Evolutionary conservation across 2,329 filamentous ascomycete species (phyloP).

Genomic region (Ophiostoma perfectum): DNA sequence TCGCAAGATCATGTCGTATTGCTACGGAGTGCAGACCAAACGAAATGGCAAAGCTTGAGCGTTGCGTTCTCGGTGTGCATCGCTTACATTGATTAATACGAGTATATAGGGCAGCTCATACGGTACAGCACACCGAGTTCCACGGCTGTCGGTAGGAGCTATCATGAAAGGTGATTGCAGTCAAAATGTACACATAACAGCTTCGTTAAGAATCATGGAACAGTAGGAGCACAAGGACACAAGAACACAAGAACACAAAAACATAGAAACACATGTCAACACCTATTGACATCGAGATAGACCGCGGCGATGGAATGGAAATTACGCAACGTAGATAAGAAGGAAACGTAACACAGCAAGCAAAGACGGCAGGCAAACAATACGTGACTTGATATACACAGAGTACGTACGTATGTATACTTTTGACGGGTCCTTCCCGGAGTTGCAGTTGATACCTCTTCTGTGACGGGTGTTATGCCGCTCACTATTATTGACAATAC

Average conservation of each 20-base stretch:
- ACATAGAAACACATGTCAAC: neutral
- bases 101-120: too few species aligned
- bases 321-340: constrained; percentile 5
- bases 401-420: neutral
- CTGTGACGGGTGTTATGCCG: constrained; percentile 7
- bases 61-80: neutral
- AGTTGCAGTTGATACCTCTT: neutral
- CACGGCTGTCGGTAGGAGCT: too few species aligned
- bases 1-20: constrained; percentile 2
- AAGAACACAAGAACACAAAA: too few species aligned
- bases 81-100: too few species aligned
- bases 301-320: constrained; percentile 9
- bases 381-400: constrained; percentile 1
- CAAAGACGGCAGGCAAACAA: neutral
- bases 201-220: neutral
- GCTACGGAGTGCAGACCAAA: neutral
- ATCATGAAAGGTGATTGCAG: too few species aligned
- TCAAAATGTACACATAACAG: neutral
- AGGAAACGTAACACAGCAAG: too few species aligned
- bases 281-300: neutral
- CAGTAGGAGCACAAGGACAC: too few species aligned
- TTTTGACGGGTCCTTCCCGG: neutral
- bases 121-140: too few species aligned
- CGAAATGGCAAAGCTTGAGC: neutral
- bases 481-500: neutral